Base-by-base conservation (phyloP, 192 early-diverging fungal species). In the Thamnidium elegans region DNA sequence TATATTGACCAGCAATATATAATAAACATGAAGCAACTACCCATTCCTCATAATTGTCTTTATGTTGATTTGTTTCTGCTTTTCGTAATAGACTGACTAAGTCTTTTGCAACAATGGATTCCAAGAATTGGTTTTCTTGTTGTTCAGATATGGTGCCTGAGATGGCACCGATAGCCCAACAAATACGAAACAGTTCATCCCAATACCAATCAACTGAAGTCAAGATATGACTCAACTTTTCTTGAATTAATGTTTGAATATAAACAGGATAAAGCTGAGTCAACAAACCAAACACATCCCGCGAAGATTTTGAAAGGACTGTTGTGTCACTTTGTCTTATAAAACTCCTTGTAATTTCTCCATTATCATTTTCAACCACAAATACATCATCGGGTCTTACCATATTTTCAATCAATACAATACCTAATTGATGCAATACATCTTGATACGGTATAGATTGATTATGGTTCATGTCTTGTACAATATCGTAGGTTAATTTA, bases 1-100 rank as follows among this genome's bases (percentile, higher is more conserved):
- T 55, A 14, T 70, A 65, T 23, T 70, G 69, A 6, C 62, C 63
- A 7, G 63, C 69, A 32, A 64, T 59, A 58, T 70, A 70, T 8
- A 70, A 36, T 3, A 70, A 19, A 21, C 63, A 65, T 8, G 69
- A 70, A 0, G 56, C 56, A 8, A 70, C 36, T 6, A 65, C 69
- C 6, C 34, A 58, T 23, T 55, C 56, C 6, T 70, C 51, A 20
- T 56, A 9, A 46, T 51, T 53, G 1, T 42, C 42, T 15, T 56
- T 56, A 21, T 20, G 17, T 30, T 58, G 36, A 23, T 19, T 26
- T 10, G 14, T 7, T 48, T 48, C 19, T 7, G 0, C 32, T n/a
- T 26, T 9, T 4, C 26, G 10, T 21, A 64, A 43, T 20, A 66
- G 31, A 7, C 19, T 6, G 17, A 66, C 43, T 5, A 66, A 17